Conservation (phyloP, 2,329 filamentous ascomycete genomes). For the Talaromyces verruculosus region DNA sequence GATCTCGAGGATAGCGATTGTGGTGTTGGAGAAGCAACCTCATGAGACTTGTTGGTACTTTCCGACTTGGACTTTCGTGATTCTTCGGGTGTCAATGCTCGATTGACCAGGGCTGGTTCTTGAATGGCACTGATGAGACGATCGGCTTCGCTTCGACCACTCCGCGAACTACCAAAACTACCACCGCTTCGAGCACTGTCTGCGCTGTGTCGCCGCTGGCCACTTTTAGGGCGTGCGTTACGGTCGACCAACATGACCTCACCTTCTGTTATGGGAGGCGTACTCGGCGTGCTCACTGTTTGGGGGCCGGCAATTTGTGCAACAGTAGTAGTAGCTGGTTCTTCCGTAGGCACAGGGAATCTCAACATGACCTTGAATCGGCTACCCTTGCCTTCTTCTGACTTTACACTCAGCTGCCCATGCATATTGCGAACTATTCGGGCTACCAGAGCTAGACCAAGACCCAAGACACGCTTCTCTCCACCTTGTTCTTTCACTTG, state of each 20-base stretch:
- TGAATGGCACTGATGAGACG: conserved; percentile 45
- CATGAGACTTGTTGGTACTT: not conserved
- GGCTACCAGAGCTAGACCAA: conserved; percentile 85
- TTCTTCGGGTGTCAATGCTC: conserved; percentile 6
- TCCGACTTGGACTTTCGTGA: conserved; percentile 5
- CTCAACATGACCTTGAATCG: conserved; percentile 78
- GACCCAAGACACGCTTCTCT: conserved; percentile 60
- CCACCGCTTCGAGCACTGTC: conserved; percentile 35
- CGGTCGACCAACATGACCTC: conserved; percentile 43
- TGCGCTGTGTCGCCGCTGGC: conserved; percentile 26
- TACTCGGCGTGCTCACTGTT: conserved; percentile 28
- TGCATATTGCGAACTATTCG: conserved; percentile 87
- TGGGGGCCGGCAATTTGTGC: conserved; percentile 26
- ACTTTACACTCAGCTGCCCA: conserved; percentile 80
- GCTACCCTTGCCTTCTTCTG: conserved; percentile 77
- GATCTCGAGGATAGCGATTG: not conserved
- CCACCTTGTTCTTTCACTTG: conserved; percentile 32
- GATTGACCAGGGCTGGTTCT: conserved; percentile 32
- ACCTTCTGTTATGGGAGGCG: conserved; percentile 31
- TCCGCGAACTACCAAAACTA: conserved; percentile 37
- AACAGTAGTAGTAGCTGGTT: conserved; percentile 8
- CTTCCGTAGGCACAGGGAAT: conserved; percentile 62
- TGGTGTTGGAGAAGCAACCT: not conserved
- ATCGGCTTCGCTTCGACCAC: conserved; percentile 42
- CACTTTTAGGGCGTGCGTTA: conserved; percentile 23